Base-by-base conservation (phyloP, 257 asterid genomes). In the Solanum virginianum region DNA sequence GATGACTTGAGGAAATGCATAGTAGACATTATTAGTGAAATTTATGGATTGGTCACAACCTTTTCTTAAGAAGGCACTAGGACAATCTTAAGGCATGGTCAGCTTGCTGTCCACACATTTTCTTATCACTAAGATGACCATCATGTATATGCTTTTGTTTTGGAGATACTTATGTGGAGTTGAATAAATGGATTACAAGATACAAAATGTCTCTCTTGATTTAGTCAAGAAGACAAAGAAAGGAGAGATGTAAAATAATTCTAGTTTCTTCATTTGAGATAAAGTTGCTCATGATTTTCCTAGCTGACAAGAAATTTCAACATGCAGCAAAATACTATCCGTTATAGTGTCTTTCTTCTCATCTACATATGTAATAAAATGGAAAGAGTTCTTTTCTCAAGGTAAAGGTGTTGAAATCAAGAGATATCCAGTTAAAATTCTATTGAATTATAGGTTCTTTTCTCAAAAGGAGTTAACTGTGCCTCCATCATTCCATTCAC, bases 301-400 rank as follows among this genome's bases (percentile, higher is more conserved):
- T 86, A 72, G 84, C 86, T 90, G 72, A 81, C 84, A 85, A 56
- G 29, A 51, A 59, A 75, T 15, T 71, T 80, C 85, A 60, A 62
- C 88, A 57, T 92, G 93, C 98, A 95, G 99, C 94, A 94, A 96
- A 91, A 93, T 94, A 87, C 90, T 86, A 88, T 92, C 99, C 84
- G 92, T 94, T 51, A 79, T 92, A 83, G 98, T 87, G 71, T 93
- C 98, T 43, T 91, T 92, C 88, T 92, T 94, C 87, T 86, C 98
- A 77, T 92, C 98, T 77, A 82, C 87, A 62, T 94, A 90, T 68
- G 91, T 93, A 87, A 56, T 89, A 85, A 96, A 93, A 86, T 96
- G 99, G 98, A 92, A 91, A 85, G 86, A 87, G 55, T 63, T 91
- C 86, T 90, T 96, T 88, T 93, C 91, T 84, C 89, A 84, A 81